Evolutionary conservation across 371 early-diverging fungal species (phyloP), one percentile per base, ranked within the genome.

Genomic region (Haplosporangium sp.): DNA sequence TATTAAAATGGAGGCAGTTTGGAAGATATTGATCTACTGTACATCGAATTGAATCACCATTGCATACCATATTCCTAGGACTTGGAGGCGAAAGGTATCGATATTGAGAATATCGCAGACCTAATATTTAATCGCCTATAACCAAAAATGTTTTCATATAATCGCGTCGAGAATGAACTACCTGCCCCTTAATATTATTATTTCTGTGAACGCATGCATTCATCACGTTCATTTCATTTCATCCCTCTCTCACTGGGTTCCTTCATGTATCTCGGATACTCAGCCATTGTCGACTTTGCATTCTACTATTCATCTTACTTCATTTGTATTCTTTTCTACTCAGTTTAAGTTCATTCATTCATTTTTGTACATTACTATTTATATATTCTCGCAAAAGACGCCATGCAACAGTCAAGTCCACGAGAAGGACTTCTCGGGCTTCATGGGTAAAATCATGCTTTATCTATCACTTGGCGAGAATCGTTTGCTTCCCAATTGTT

Each of bases 351-450:
- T 19, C 20, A 5, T 27, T 9, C 38, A 8, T 35, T 20, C 57
- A 9, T 35, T 34, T 34, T 34, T 37, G 48, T 63, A 63, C 39
- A 52, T 57, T 8, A 34, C 8, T 35, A 20, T 27, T 19, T 44
- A 45, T 8, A 13, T 2, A 45, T 58, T 10, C 4, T 37, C 20
- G 8, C 39, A 39, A 38, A 19, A 59, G 39, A 37, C 20, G 42
- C 0, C 61, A 65, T 61, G 63, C 71, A 62, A 37, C 71, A 65
- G 37, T 59, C 52, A 67, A 63, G 52, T 27, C 56, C 71, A 59
- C 69, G 73, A 38, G 78, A 72, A 52, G 78, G 78, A 4, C 57
- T 72, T n/a, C 68, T 73, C 27, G 73, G 78, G n/a, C 78, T 72
- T 11, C 61, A 69, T 56, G 73, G 78, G 78, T 77, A 76, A 55